Base-by-base conservation (phyloP, 805 yeast species). In the Kuraishia floccosa region DNA sequence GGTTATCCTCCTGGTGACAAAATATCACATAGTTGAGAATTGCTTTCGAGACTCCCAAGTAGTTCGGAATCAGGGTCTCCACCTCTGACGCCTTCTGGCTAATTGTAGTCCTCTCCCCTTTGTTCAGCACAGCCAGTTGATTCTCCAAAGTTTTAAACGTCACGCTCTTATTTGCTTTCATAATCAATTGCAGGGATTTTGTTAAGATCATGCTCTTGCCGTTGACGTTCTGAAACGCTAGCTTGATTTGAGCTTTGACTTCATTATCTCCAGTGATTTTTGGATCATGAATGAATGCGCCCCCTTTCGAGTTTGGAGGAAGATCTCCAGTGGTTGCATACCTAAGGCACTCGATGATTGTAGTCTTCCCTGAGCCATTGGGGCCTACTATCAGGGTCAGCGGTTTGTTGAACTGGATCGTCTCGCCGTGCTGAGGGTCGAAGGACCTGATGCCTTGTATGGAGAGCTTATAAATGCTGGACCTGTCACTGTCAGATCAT, bases 361-460 rank as follows among this genome's bases (percentile, higher is more conserved):
- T 87, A 0, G 97, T 91, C 50, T 91, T 89, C 8, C 98, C 98
- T 18, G 94, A 80, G 20, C 98, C 97, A 54, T 91, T 91, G 31
- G 81, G 81, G 0, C 99, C 99, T 18, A 94, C 94, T 32, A 91
- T 89, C 29, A 91, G 63, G 0, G 98, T 91, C 47, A 91, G 58
- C 0, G 99, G 99, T 29, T 72, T 70, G 11, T 87, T 86, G 55
- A 91, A 91, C 46, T 82, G 83, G 36, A 91, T 84, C 1, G 87
- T 77, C 48, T 91, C 96, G 19, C 83, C 65, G 28, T 73, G 74
- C 40, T 76, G 75, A n/a, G 86, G 78, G 39, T 83, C 89, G 47
- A 91, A 91, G 0, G 97, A 86, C 25, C 99, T 63, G 4, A 91
- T 72, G 17, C 99, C 99, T 35, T 77, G 78, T 15, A 91, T 79